These are phyloP conservation scores for Diplodia scrobiculata DNA, from an alignment of 2,329 filamentous ascomycete genomes.

Conservation along the genomic window DNA sequence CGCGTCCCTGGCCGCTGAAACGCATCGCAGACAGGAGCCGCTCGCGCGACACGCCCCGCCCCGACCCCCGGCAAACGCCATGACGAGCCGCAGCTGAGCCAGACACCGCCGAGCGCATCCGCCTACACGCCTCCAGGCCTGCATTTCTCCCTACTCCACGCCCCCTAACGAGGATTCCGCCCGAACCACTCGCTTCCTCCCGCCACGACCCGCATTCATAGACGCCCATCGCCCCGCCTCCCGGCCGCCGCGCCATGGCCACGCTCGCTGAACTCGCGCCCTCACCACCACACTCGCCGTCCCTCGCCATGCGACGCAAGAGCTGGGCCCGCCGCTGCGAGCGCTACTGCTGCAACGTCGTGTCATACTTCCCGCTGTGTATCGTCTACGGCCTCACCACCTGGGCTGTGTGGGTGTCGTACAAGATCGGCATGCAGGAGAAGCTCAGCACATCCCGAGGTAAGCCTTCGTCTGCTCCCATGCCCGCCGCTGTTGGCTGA, in stretches of 20 bases:
- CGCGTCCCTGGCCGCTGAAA: background rate
- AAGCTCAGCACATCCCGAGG: conserved; percentile 17
- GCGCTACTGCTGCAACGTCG: conserved; percentile 76
- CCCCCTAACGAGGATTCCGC: background rate
- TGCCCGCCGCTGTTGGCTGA: background rate
- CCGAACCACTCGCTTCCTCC: background rate
- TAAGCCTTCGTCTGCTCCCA: conserved; percentile 1
- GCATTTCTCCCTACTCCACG: conserved; percentile 5
- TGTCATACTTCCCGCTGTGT: conserved; percentile 80
- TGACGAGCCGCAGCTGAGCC: conserved; percentile 21
- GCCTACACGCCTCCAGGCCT: background rate
- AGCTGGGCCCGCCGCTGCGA: conserved; percentile 71
- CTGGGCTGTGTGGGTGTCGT: conserved; percentile 89
- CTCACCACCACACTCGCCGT: conserved; percentile 45
- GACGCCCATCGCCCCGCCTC: background rate
- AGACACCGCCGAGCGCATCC: conserved; percentile 10
- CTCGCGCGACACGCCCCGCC: background rate
- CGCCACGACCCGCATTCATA: background rate
- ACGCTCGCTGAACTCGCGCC: conserved; percentile 42
- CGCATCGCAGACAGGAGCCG: background rate
- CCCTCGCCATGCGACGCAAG: conserved; percentile 43
- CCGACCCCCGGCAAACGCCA: background rate
- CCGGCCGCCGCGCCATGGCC: conserved; percentile 38
- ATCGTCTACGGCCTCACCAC: conserved; percentile 90
- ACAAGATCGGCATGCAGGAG: conserved; percentile 63